phyloP scores from a whole-genome alignment of 352 stramenopile genomes.

The Globisporangium iwayamae region DNA sequence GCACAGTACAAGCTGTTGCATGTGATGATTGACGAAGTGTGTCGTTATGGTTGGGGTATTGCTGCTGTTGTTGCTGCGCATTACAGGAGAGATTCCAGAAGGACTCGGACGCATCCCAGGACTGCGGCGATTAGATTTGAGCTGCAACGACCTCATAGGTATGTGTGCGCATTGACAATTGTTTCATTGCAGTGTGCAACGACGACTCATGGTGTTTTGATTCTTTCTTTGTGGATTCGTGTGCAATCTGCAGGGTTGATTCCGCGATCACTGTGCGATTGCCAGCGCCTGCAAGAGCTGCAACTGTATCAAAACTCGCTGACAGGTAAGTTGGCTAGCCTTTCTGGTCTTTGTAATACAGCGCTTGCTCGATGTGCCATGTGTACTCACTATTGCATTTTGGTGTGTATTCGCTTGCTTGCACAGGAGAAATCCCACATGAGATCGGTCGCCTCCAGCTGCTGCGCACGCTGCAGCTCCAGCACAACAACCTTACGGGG shows the following conservation, averaged over 20 bases:
- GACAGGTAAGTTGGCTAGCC: conserved; percentile 24
- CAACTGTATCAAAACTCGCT: conserved; percentile 80
- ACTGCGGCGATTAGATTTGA: conserved; percentile 69
- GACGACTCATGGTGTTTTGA: background rate
- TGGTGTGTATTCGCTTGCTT: background rate
- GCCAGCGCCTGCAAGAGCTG: conserved; percentile 65
- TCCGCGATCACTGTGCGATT: conserved; percentile 39
- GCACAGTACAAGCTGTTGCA: background rate
- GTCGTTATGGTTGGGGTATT: background rate
- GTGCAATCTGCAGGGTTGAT: conserved; percentile 29
- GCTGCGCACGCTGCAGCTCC: conserved; percentile 70
- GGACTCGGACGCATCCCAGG: conserved; percentile 45
- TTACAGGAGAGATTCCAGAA: conserved; percentile 47
- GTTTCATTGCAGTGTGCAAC: background rate
- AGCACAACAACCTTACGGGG: conserved; percentile 80
- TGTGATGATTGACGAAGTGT: background rate
- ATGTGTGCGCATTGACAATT: background rate
- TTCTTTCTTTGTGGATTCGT: background rate
- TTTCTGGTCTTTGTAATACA: background rate
- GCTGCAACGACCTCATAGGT: conserved; percentile 77
- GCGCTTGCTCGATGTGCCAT: background rate
- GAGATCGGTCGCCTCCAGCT: conserved; percentile 53
- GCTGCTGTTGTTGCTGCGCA: background rate
- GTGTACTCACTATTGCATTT: background rate
- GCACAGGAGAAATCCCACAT: conserved; percentile 35